Evolutionary conservation across 306 rosid genomes (phyloP).

Genomic region (Quillaja saponaria): DNA sequence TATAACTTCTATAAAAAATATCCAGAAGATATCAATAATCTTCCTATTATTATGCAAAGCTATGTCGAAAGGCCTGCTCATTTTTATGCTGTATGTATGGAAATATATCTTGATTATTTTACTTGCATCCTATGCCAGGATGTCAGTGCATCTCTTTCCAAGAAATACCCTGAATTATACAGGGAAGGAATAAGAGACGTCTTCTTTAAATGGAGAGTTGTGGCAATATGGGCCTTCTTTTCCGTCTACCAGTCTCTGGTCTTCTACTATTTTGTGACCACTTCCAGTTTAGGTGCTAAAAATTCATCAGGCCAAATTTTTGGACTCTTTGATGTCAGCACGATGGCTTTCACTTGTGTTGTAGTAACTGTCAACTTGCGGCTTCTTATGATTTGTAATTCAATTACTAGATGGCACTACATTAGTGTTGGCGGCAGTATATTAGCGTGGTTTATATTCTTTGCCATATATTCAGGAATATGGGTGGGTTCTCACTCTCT

Average conservation of each 20-base stretch:
- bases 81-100: not conserved
- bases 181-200: conserved; percentile 80
- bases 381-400: conserved; percentile 80
- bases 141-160: conserved; percentile 86
- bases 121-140: conserved; percentile 51
- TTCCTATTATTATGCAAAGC: not conserved
- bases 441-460: conserved; percentile 81
- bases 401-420: conserved; percentile 88
- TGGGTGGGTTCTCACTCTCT: conserved; percentile 48
- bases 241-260: conserved; percentile 86
- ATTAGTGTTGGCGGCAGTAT: conserved; percentile 95
- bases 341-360: conserved; percentile 92
- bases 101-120: not conserved
- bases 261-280: conserved; percentile 64
- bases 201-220: conserved; percentile 89
- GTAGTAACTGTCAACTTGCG: conserved; percentile 87
- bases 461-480: conserved; percentile 70
- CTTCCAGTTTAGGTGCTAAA: conserved; percentile 54
- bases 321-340: conserved; percentile 95
- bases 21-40: not conserved
- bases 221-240: conserved; percentile 85
- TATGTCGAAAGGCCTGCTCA: not conserved
- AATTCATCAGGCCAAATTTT: conserved; percentile 70
- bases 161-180: conserved; percentile 92
- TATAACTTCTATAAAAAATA: conserved; percentile 6